Evolutionary conservation across 1,139 yeast genomes (phyloP), one percentile per base, ranked within the genome.

Genomic region (Lizanozyma gosingica): DNA sequence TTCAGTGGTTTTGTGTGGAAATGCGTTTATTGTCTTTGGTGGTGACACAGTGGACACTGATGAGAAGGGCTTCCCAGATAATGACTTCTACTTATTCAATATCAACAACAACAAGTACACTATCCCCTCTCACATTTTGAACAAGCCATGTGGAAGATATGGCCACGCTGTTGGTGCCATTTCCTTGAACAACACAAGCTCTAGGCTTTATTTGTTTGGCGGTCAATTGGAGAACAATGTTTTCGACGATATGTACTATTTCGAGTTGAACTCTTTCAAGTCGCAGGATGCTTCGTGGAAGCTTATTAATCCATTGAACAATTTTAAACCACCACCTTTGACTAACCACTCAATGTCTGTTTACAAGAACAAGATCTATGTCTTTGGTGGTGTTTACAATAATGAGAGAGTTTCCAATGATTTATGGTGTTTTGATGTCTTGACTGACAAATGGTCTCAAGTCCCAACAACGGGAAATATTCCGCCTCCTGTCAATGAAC

Each of bases 41-140:
- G 99, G 99, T 52, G 98, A 92, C 56, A 92, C 97, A 1, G 85
- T 80, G 40, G 87, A 84, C 51, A 84, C 92, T 32, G 88, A 84
- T 50, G 71, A 70, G 32, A 79, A 78, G 46, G 90, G 88, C 3
- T 76, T 82, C 48, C 88, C 94, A 52, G 97, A 90, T 60, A 87
- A 90, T 58, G 83, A 81, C 55, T 69, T 92, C 45, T 92, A 92
- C 60, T 73, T 92, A 54, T 83, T 92, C 63, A 92, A 92, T 65
- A 84, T 92, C 53, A 83, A 87, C 53, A 85, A 95, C 39, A 72
- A 80, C 54, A 87, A 88, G 59, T 90, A 95, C 85, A 88, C 97
- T 3, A 78, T 86, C 17, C 95, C 97, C 15, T 71, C 74, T 45
- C 95, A 95, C 35, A 72, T 76, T 17, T 92, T 94, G 18, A 76